These are phyloP conservation scores for Botrytis elliptica DNA, from an alignment of 2,329 filamentous ascomycete genomes.

Conservation along the genomic window DNA sequence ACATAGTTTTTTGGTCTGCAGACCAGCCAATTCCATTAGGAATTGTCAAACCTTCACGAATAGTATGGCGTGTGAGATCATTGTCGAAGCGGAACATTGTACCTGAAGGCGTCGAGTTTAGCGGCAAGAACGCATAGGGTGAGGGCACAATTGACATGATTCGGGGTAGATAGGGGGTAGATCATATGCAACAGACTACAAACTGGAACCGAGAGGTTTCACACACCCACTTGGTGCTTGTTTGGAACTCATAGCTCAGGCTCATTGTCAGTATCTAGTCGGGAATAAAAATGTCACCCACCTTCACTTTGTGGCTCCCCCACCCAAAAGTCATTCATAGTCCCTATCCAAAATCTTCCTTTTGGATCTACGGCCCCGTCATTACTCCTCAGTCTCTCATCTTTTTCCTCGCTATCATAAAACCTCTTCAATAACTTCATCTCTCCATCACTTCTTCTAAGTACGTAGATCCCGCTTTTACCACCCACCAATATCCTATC, in stretches of 20 bases:
- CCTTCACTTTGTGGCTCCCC: conserved; percentile 41
- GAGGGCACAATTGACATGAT: not conserved
- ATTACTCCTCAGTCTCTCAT: conserved; percentile 63
- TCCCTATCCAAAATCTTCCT: conserved; percentile 81
- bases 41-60: conserved; percentile 67
- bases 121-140: not conserved
- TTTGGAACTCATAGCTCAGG: not conserved
- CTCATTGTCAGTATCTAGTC: not conserved
- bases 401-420: conserved; percentile 38
- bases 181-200: not conserved
- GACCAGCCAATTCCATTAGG: conserved; percentile 87
- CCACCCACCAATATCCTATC: conserved; percentile 73
- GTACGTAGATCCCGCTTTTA: conserved; percentile 78
- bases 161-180: not conserved
- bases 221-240: not conserved
- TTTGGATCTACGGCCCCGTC: conserved; percentile 79
- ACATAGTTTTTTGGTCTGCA: conserved; percentile 61
- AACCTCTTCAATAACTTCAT: conserved; percentile 56
- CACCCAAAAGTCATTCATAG: conserved; percentile 73
- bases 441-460: conserved; percentile 60
- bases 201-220: not conserved
- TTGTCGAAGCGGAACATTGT: conserved; percentile 70
- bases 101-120: conserved; percentile 47
- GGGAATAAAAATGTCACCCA: conserved; percentile 25
- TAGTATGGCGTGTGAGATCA: conserved; percentile 56